A percentile compares a stretch with the other conserved stretches of the same genome.
Evolutionary conservation across 768 basidiomycete genomes (phyloP).

Genomic region (Hygrocybe punicea): DNA sequence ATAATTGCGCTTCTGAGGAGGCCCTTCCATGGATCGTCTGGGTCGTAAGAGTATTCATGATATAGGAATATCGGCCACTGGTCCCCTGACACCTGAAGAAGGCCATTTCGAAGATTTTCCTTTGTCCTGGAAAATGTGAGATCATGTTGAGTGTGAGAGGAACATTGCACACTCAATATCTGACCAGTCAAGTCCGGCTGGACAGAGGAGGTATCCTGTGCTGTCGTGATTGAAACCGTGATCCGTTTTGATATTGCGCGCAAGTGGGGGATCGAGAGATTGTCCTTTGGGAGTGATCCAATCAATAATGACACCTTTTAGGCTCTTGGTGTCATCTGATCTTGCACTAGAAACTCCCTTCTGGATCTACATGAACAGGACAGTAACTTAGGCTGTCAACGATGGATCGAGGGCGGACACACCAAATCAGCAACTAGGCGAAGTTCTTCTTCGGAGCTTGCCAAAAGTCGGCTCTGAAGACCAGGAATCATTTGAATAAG

Average conservation of each 20-base stretch:
- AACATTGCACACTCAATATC: conserved; percentile 12
- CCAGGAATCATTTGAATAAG: conserved; percentile 10
- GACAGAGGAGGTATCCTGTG: conserved; percentile 21
- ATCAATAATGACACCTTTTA: conserved; percentile 12
- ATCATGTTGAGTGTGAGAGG: not conserved
- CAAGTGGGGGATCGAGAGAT: conserved; percentile 8
- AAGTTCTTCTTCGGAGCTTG: conserved; percentile 1
- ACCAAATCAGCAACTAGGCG: not conserved
- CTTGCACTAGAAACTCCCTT: conserved; percentile 10
- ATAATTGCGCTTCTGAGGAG: conserved; percentile 6
- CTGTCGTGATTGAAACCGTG: conserved; percentile 16
- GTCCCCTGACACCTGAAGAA: conserved; percentile 12
- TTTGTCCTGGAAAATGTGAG: conserved; percentile 6
- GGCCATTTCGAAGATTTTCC: conserved; percentile 8
- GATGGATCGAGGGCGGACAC: not conserved
- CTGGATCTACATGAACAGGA: conserved; percentile 6
- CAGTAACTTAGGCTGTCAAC: not conserved
- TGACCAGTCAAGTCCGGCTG: conserved; percentile 19
- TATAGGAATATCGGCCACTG: conserved; percentile 18
- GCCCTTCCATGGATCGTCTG: conserved; percentile 18
- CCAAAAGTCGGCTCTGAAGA: conserved; percentile 3
- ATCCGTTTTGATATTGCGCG: conserved; percentile 14
- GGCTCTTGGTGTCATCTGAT: conserved; percentile 6
- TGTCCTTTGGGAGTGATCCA: conserved; percentile 17
- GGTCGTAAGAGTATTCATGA: conserved; percentile 12